Conservation (phyloP, 163 green algal genomes). For the Chlamydomonas reinhardtii region DNA sequence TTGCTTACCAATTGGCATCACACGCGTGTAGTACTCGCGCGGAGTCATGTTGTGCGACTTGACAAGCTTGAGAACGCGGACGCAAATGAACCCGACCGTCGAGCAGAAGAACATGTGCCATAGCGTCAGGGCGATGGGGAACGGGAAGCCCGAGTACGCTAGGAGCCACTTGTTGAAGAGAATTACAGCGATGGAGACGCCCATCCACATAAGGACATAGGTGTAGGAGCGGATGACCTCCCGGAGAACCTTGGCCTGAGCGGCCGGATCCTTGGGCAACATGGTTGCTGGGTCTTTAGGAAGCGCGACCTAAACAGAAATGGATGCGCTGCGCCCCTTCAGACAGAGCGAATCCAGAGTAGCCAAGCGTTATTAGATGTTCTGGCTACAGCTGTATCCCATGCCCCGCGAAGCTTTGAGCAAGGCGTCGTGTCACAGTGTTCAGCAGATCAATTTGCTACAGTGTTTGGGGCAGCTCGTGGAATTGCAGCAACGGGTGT, state of each 20-base stretch:
- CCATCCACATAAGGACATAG: constrained; percentile 89
- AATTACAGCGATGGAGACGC: constrained; percentile 83
- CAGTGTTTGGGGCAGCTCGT: too few species aligned
- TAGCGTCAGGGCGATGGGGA: constrained; percentile 86
- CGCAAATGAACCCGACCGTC: constrained; percentile 71
- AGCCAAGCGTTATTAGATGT: too few species aligned
- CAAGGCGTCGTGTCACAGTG: too few species aligned
- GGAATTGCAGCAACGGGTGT: too few species aligned
- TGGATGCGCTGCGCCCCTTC: too few species aligned
- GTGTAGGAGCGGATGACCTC: constrained; percentile 72
- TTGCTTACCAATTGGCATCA: constrained; percentile 87
- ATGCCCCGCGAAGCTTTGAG: too few species aligned
- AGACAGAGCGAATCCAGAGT: too few species aligned
- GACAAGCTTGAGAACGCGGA: constrained; percentile 75
- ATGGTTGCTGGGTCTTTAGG: background rate
- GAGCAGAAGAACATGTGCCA: constrained; percentile 95
- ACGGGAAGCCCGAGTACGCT: constrained; percentile 86
- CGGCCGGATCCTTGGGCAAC: constrained; percentile 48
- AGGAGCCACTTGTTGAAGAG: constrained; percentile 96
- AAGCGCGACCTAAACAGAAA: too few species aligned
- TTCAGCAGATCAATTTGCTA: too few species aligned
- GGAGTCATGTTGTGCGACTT: constrained; percentile 79
- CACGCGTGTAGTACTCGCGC: constrained; percentile 78
- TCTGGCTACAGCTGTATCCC: too few species aligned
- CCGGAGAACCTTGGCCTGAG: constrained; percentile 51